Evolutionary conservation across 163 green algal species (phyloP).

Genomic region (Trebouxiophyceae sp.): DNA sequence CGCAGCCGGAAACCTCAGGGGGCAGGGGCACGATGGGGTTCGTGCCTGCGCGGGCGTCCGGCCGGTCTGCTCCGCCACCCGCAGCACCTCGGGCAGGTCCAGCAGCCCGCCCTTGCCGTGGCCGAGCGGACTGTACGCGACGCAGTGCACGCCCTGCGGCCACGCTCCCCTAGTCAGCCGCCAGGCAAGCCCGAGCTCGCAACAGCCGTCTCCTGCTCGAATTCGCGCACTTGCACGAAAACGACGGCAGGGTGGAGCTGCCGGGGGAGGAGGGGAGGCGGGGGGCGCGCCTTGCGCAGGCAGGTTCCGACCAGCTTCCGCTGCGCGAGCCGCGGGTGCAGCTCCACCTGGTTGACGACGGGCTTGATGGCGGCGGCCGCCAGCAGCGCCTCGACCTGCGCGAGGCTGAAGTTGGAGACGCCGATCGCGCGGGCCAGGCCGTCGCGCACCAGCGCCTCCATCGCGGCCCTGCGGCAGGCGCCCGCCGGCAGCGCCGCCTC

Average conservation of each 20-base stretch:
- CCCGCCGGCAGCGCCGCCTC: too few relatives aligned
- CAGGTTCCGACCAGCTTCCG: constrained; percentile 74
- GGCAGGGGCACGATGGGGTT: too few relatives aligned
- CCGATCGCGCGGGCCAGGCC: constrained; percentile 63
- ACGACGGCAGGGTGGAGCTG: too few relatives aligned
- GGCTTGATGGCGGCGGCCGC: constrained; percentile 38
- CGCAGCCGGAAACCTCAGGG: too few relatives aligned
- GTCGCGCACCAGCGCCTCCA: constrained; percentile 75
- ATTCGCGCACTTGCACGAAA: too few relatives aligned
- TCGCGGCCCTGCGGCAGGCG: too few relatives aligned
- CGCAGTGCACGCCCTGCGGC: constrained; percentile 29
- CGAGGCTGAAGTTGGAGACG: constrained; percentile 72
- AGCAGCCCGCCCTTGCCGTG: constrained; percentile 29
- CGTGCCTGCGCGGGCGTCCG: constrained; percentile 37
- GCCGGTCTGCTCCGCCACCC: constrained; percentile 41
- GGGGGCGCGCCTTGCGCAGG: constrained; percentile 32
- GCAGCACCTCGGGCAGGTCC: constrained; percentile 27
- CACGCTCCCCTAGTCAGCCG: neutral
- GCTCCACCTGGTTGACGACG: constrained; percentile 75
- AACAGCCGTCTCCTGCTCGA: too few relatives aligned
- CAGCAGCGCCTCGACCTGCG: constrained; percentile 55
- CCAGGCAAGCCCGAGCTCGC: too few relatives aligned
- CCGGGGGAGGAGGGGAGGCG: neutral
- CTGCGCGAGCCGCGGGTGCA: constrained; percentile 75
- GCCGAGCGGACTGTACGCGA: constrained; percentile 50